Conservation (phyloP, 257 asterid species). For the Primulina eburnea region DNA sequence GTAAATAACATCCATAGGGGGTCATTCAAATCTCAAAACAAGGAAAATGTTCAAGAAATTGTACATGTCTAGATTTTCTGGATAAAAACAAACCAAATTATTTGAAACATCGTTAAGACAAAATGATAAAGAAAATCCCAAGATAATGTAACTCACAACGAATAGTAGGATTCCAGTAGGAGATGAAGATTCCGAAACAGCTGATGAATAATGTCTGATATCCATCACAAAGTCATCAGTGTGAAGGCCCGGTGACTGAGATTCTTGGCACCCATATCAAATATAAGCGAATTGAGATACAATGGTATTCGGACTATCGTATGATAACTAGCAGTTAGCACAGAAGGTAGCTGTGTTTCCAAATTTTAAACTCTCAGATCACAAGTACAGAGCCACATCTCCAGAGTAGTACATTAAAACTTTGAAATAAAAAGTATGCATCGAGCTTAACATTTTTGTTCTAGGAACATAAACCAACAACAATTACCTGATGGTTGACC, state of each 20-base stretch:
- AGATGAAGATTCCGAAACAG: conserved; percentile 50
- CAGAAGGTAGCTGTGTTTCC: not conserved
- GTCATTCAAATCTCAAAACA: not conserved
- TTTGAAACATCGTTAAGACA: too few relatives aligned
- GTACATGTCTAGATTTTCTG: not conserved
- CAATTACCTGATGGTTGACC: conserved; percentile 31
- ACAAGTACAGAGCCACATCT: conserved; percentile 14
- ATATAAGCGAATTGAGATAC: conserved; percentile 14
- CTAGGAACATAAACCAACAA: conserved; percentile 9
- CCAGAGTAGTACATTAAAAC: not conserved
- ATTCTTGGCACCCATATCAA: conserved; percentile 24
- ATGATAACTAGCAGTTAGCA: not conserved
- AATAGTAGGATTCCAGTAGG: conserved; percentile 78
- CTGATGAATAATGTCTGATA: conserved; percentile 51
- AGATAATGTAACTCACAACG: conserved; percentile 48
- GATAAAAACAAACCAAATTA: not conserved
- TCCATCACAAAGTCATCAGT: conserved; percentile 63
- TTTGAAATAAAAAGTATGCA: conserved; percentile 14
- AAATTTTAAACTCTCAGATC: conserved; percentile 12
- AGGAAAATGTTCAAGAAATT: not conserved
- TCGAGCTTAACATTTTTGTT: not conserved
- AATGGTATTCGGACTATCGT: conserved; percentile 9
- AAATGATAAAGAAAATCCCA: not conserved
- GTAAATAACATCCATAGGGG: not conserved
- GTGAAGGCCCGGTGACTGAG: conserved; percentile 32